Base-by-base conservation (phyloP, 164 flowering plant genomes). In the Sedum album region DNA sequence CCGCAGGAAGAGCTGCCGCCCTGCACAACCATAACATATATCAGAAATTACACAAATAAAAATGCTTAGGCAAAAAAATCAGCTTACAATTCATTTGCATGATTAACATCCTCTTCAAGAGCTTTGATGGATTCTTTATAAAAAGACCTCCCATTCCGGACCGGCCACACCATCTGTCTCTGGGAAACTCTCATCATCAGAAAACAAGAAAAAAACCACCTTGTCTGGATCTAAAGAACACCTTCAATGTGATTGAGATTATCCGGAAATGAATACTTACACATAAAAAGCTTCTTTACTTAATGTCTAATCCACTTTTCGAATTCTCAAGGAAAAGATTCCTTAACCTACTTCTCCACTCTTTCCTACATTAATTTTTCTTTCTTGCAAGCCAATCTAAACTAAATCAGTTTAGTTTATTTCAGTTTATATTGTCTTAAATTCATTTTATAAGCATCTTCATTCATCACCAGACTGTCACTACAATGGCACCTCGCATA, bases 71-170 rank as follows among this genome's bases (percentile, higher is more conserved):
- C 17, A 18, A 30, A 35, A 31, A 14, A 17, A 46, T 20, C 15
- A 13, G 9, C 30, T 80, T 76, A 90, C 94, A 88, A 31, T 72
- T 15, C 79, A 74, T 88, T 90, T 72, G 94, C 96, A 80, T 86
- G 92, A 51, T 84, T 89, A 33, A 90, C 77, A 79, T 90, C 94
- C 77, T 88, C 89, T 82, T 90, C 92, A 77, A 90, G 86, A 60
- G 83, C 78, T 76, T 86, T 87, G 68, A 88, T 62, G 26, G 96
- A 90, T 74, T 90, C 96, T 68, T 72, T 81, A 73, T 74, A 84
- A 70, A 85, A 85, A 68, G 86, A 79, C 70, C 57, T 82, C 20
- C 57, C 60, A 11, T 28, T 18, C 26, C 20, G 62, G 33, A 7
- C 31, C n/a, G 13, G 17, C 31, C 31, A 9, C 30, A 55, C 25